These are phyloP conservation scores for Scheffersomyces illinoinensis DNA, from an alignment of 1,139 yeast genomes.

Conservation along the genomic window DNA sequence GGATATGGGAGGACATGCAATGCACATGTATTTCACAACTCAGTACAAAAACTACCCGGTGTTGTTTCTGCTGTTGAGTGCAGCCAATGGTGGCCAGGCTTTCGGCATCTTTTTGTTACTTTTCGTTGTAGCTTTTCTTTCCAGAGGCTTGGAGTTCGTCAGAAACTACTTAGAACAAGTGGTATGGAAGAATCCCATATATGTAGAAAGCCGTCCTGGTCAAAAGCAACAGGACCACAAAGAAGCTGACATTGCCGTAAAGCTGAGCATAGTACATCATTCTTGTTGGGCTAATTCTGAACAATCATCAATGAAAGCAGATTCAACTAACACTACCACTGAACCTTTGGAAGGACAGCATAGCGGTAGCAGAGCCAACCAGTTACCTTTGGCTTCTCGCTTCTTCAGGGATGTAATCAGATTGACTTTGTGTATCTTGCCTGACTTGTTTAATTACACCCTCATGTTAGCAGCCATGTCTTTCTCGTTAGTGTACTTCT, in stretches of 20 bases:
- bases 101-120: slow-evolving; percentile 70
- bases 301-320: slow-evolving; percentile 6
- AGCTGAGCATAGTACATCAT: slow-evolving; percentile 10
- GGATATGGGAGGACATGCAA: slow-evolving; percentile 30
- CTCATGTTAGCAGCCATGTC: slow-evolving; percentile 82
- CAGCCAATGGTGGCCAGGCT: slow-evolving; percentile 57
- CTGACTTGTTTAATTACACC: slow-evolving; percentile 67
- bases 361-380: slow-evolving; percentile 9
- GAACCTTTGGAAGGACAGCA: slow-evolving; percentile 3
- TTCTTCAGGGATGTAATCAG: slow-evolving; percentile 57
- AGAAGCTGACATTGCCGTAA: slow-evolving; percentile 10
- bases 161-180: slow-evolving; percentile 65
- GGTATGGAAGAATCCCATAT: slow-evolving; percentile 53
- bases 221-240: slow-evolving; percentile 6
- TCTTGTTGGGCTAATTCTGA: slow-evolving; percentile 12
- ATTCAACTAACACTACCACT: slow-evolving; percentile 5
- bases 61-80: slow-evolving; percentile 53
- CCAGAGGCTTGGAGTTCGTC: slow-evolving; percentile 59
- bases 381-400: slow-evolving; percentile 20
- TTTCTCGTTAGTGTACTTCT: slow-evolving; percentile 62
- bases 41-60: slow-evolving; percentile 58
- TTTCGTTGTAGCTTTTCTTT: slow-evolving; percentile 55
- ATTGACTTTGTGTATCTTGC: slow-evolving; percentile 53
- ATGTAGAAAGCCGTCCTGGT: slow-evolving; percentile 13
- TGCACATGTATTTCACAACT: slow-evolving; percentile 62